Percentiles rank a stretch among this genome's conserved stretches.
These are phyloP conservation scores for Heterobasidion occidentale DNA, from an alignment of 1,284 basidiomycete species.

Conservation along the genomic window DNA sequence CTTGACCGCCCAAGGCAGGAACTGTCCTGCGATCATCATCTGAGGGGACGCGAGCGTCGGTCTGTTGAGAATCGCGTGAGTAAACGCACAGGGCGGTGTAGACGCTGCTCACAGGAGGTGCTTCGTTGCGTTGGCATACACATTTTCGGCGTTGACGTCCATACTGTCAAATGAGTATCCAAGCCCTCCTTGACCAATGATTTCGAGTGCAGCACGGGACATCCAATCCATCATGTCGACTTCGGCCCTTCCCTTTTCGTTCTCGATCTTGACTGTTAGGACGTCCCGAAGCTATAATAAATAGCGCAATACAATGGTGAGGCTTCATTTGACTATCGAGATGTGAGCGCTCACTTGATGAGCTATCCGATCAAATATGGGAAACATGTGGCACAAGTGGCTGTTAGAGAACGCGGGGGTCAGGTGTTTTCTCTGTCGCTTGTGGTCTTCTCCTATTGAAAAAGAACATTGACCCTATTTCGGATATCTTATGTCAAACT, in stretches of 20 bases:
- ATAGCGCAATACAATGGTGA: neutral
- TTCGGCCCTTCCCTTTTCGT: conserved; percentile 12
- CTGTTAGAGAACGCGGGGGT: conserved; percentile 18
- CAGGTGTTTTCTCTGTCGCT: conserved; percentile 19
- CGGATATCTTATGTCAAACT: neutral
- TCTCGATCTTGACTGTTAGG: neutral
- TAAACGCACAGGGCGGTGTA: neutral
- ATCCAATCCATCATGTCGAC: conserved; percentile 32
- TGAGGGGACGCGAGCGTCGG: conserved; percentile 11
- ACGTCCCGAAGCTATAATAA: neutral
- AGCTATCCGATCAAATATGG: conserved; percentile 16
- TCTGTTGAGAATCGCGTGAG: conserved; percentile 6
- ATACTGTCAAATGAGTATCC: conserved; percentile 31
- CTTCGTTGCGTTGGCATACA: conserved; percentile 23
- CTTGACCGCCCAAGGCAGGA: conserved; percentile 25
- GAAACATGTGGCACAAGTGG: conserved; percentile 18
- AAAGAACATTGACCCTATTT: neutral
- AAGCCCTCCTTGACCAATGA: conserved; percentile 25
- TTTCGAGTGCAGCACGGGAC: conserved; percentile 25
- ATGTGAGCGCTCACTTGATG: conserved; percentile 9
- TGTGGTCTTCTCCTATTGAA: conserved; percentile 10
- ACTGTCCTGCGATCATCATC: conserved; percentile 16
- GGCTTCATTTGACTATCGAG: neutral
- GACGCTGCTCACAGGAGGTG: conserved; percentile 18
- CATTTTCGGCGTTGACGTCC: conserved; percentile 17